Evolutionary conservation across 2,329 filamentous ascomycete species (phyloP), one percentile per base, ranked within the genome.

Genomic region (Fonsecaea multimorphosa): DNA sequence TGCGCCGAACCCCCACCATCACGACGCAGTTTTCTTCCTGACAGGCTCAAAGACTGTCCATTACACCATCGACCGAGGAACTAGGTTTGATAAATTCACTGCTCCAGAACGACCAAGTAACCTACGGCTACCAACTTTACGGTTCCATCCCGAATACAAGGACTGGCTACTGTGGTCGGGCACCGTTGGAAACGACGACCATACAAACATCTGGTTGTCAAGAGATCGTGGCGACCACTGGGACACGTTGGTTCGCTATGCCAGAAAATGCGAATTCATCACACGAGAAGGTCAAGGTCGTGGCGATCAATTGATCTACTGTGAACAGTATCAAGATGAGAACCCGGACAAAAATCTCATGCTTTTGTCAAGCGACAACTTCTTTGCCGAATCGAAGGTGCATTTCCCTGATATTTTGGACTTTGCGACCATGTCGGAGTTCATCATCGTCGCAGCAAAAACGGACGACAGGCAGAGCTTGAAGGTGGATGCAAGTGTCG

Each of bases 371-470:
- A 97, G 90, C 76, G 84, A 91, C 51, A 88, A 96, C 73, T 92
- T 89, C 79, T 96, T 96, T 74, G 80, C 82, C 12, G 85, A 89
- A 59, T 84, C 87, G 68, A 81, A 82, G 14, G 81, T 87, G 24
- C 84, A 87, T 65, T 88, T 90, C 75, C 83, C 86, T 27, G 85
- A 93, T 66, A 90, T 97, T 49, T 87, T 90, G 72, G 89, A 90
- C 71, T 98, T 96, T 78, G 94, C 93, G 1, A 96, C 91, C 4
- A 98, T 97, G 94, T 89, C 91, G 44, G 95, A 99, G 76, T 99
- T 97, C 77, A 95, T 99, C 73, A 87, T 99, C 44, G 90, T 97
- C 57, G 89, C 89, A 5, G 85, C 85, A 54, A 81, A 86, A 67
- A 73, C 75, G 5, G 85, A 89, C 65, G 87, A 91, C 40, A 82